Conservation (phyloP, 345 rosid species). For the Bruguiera parviflora region DNA sequence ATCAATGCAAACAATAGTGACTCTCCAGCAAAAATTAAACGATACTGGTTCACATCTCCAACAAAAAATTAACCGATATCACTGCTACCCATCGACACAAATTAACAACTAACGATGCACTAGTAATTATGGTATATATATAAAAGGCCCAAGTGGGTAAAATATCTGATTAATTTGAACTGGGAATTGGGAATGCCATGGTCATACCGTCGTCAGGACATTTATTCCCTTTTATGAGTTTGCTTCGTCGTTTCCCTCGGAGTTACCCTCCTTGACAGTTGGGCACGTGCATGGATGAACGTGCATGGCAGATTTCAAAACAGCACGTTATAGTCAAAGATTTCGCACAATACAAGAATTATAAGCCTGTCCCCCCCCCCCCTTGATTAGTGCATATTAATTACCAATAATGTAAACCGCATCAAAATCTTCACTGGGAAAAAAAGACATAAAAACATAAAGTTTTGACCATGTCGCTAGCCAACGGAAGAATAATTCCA, state of each 20-base stretch:
- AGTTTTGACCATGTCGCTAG: conserved; percentile 6
- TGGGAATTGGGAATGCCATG: conserved; percentile 8
- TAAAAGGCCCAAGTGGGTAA: too few relatives aligned
- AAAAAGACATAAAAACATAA: conserved; percentile 2
- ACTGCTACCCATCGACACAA: too few relatives aligned
- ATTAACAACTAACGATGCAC: too few relatives aligned
- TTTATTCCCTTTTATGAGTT: conserved; percentile 54
- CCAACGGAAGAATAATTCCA: background rate
- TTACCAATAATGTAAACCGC: background rate
- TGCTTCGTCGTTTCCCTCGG: conserved; percentile 67
- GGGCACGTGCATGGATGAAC: conserved; percentile 56
- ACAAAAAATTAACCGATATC: too few relatives aligned
- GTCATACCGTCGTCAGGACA: conserved; percentile 42
- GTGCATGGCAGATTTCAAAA: too few relatives aligned
- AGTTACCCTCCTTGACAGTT: conserved; percentile 42
- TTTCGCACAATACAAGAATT: conserved; percentile 52
- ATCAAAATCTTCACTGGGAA: conserved; percentile 8
- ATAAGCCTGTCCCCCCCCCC: conserved; percentile 35
- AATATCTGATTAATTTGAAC: conserved; percentile 13
- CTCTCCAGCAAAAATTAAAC: too few relatives aligned
- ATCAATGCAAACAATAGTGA: too few relatives aligned
- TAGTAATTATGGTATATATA: too few relatives aligned
- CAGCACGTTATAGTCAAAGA: too few relatives aligned
- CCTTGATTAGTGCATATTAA: background rate
- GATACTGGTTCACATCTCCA: too few relatives aligned